Evolutionary conservation across 768 basidiomycete genomes (phyloP).

Genomic region (Pulveroboletus frians): DNA sequence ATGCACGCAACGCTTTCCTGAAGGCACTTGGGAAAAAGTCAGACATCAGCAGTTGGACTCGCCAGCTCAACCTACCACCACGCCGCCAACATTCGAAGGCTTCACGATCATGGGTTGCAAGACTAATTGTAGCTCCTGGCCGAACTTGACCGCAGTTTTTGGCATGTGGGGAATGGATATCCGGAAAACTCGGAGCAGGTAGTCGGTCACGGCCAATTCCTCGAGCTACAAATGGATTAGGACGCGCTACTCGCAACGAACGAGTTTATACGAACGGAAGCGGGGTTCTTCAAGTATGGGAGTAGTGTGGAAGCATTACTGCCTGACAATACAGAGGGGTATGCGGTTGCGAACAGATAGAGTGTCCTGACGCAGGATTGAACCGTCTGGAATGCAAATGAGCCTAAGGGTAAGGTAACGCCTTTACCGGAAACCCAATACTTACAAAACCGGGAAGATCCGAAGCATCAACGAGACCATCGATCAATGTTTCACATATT

Average conservation of each 20-base stretch:
- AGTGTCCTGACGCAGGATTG: constrained; percentile 83
- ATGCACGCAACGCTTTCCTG: constrained; percentile 93
- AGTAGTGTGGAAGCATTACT: constrained; percentile 79
- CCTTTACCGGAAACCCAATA: constrained; percentile 5
- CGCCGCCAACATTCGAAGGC: constrained; percentile 62
- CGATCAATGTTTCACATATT: constrained; percentile 82
- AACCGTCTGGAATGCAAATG: constrained; percentile 49
- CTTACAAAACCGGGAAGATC: constrained; percentile 73
- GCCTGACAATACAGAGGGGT: constrained; percentile 80
- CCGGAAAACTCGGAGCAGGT: constrained; percentile 84
- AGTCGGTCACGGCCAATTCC: constrained; percentile 79
- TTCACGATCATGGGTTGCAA: constrained; percentile 91
- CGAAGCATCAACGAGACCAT: constrained; percentile 83
- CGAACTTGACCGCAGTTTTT: constrained; percentile 84
- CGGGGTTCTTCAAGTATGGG: constrained; percentile 83
- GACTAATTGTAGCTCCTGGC: constrained; percentile 72
- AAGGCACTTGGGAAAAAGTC: constrained; percentile 49
- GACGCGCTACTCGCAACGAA: not conserved
- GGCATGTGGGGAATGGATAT: constrained; percentile 84
- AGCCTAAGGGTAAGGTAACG: not conserved
- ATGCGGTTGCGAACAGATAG: constrained; percentile 74
- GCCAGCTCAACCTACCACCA: constrained; percentile 45
- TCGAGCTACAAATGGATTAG: constrained; percentile 49
- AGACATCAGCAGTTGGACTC: not conserved
- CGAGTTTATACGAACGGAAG: constrained; percentile 48